phyloP scores from a whole-genome alignment of 208 protist species.

The Phytomonas sp. region DNA sequence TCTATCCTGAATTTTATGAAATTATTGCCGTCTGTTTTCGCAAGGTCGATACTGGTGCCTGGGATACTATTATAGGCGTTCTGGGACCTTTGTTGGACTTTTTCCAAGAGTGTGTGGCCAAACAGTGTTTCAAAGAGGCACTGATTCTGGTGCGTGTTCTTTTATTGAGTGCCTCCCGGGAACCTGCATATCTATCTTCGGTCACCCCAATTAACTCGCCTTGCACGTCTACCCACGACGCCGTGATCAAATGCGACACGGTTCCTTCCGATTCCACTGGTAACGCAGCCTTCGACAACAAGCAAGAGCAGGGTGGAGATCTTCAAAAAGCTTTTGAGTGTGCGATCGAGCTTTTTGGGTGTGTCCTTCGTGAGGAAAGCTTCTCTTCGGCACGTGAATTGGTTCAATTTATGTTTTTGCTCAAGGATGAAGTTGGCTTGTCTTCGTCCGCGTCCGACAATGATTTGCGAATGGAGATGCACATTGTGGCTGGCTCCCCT shows the following conservation, averaged over 20 bases:
- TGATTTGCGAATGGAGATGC: background rate
- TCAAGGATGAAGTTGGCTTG: background rate
- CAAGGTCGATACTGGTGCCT: conserved; percentile 61
- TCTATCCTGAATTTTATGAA: conserved; percentile 61
- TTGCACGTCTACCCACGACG: background rate
- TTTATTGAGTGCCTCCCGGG: conserved; percentile 37
- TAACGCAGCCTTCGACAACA: background rate
- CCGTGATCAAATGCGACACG: background rate
- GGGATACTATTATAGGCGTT: conserved; percentile 8
- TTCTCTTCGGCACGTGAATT: conserved; percentile 8
- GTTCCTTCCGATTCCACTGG: background rate
- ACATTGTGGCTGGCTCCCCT: background rate
- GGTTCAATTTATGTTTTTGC: background rate
- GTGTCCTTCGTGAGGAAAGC: conserved; percentile 6
- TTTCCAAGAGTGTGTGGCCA: conserved; percentile 62
- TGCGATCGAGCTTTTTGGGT: conserved; percentile 10
- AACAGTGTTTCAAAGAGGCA: conserved; percentile 43
- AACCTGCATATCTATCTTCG: background rate
- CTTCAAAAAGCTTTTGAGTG: conserved; percentile 7
- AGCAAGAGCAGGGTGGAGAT: background rate
- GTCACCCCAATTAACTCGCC: background rate
- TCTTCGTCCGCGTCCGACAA: background rate
- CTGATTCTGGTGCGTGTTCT: conserved; percentile 62
- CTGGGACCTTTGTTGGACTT: conserved; percentile 12
- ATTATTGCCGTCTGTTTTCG: conserved; percentile 64